These are phyloP conservation scores for Gyromitra esculenta DNA, from an alignment of 2,329 filamentous ascomycete genomes.

Conservation along the genomic window DNA sequence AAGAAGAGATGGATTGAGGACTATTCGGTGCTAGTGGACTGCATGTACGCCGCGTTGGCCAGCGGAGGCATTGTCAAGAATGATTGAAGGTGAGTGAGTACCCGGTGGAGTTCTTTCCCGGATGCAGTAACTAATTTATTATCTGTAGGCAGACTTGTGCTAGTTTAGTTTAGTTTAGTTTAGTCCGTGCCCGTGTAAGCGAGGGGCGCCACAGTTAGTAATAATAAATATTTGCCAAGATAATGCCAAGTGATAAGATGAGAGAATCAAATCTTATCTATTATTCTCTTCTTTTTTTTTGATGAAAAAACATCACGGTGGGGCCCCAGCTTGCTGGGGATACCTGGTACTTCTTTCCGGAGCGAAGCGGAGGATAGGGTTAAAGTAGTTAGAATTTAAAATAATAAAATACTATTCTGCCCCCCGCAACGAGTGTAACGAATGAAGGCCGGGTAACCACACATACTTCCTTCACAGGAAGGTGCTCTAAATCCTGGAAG, in stretches of 20 bases:
- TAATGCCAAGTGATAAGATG: conserved; percentile 20
- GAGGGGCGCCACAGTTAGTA: conserved; percentile 16
- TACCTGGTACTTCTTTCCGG: background rate
- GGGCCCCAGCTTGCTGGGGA: background rate
- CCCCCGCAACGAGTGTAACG: too few relatives aligned
- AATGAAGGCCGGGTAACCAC: too few relatives aligned
- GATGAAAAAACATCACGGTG: background rate
- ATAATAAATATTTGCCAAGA: conserved; percentile 25
- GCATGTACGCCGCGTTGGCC: conserved; percentile 46
- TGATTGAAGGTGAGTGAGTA: conserved; percentile 22
- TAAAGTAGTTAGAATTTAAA: too few relatives aligned
- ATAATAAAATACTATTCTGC: too few relatives aligned
- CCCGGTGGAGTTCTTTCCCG: conserved; percentile 15
- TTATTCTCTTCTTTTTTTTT: background rate
- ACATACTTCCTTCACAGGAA: too few relatives aligned
- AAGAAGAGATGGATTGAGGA: conserved; percentile 41
- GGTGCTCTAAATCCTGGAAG: too few relatives aligned
- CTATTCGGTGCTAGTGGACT: conserved; percentile 38
- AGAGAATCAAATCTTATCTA: conserved; percentile 27
- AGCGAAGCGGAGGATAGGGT: too few relatives aligned
- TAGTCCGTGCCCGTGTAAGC: conserved; percentile 5
- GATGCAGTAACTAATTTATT: conserved; percentile 11
- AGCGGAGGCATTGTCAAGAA: conserved; percentile 37
- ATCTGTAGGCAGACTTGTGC: background rate
- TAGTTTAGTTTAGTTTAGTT: conserved; percentile 11